Evolutionary conservation across 495 filamentous ascomycete species (phyloP), one percentile per base, ranked within the genome.

Genomic region (Hypoxylon subgilvum): DNA sequence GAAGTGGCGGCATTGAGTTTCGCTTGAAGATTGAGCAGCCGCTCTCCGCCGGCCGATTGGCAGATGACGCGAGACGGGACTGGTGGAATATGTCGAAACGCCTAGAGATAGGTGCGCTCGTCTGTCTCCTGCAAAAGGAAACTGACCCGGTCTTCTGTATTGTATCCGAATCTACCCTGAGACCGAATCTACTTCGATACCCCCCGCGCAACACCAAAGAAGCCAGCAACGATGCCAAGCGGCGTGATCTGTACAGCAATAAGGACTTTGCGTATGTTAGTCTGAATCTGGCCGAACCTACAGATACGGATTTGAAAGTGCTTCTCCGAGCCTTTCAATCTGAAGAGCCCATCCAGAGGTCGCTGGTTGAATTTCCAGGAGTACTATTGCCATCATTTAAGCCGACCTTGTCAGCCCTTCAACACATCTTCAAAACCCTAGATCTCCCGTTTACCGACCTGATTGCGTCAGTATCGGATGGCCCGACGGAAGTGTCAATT

Each of bases 311-410:
- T 34, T 18, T 39, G 9, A 7, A 22, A 14, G 12, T 48, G 3
- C 49, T 69, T 18, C 25, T 63, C 6, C 62, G 56, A 44, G 50
- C 44, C 30, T 46, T 51, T 9, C 51, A 57, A 21, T 30, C 50
- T 1, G 49, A 56, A 4, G 19, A 30, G 4, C 14, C 32, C 3
- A 41, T 38, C 22, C 63, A 54, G 30, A 57, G 63, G 44, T 75
- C 72, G 6, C 71, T 90, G 10, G 76, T 89, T 1, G 88, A 90
- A 52, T 89, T 91, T 48, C 87, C 87, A 0, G 84, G 82, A 0
- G 72, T 91, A 0, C 72, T 91, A 1, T 74, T 89, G 3, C 78
- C 82, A 0, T 77, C 87, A 3, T 91, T 91, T 64, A 70, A 83
- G 32, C 81, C 84, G 4, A 86, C 83, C 0, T 65, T 91, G 14